Conservation (phyloP, 1,284 basidiomycete genomes). For the Papiliotrema laurentii region DNA sequence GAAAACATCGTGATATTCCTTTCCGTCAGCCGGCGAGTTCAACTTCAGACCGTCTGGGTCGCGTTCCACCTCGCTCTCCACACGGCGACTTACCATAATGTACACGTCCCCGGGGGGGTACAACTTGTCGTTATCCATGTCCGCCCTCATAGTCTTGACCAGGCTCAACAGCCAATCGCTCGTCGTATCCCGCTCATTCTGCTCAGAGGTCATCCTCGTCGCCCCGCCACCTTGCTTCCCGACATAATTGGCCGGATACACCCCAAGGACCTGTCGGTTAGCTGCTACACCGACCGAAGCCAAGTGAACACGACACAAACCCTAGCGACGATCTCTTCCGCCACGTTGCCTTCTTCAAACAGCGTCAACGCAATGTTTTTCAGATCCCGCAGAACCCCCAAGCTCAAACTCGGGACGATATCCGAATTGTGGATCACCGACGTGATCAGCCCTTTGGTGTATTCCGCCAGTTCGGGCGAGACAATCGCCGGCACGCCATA, state of each 20-base stretch:
- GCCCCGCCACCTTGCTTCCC: neutral
- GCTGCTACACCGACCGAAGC: conserved; percentile 11
- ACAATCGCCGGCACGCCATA: conserved; percentile 50
- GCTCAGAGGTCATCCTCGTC: neutral
- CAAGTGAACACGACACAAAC: conserved; percentile 18
- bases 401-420: conserved; percentile 43
- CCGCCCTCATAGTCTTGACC: conserved; percentile 49
- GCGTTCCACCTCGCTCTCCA: too few species aligned
- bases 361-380: conserved; percentile 50
- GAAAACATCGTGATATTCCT: conserved; percentile 48
- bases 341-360: conserved; percentile 47
- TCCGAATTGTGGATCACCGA: conserved; percentile 49
- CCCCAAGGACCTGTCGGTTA: conserved; percentile 23
- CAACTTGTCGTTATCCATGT: conserved; percentile 50
- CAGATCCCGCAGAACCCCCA: conserved; percentile 52
- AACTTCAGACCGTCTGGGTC: neutral
- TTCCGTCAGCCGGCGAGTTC: conserved; percentile 9
- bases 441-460: conserved; percentile 50
- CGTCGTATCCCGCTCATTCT: conserved; percentile 20
- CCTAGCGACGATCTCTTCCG: conserved; percentile 52
- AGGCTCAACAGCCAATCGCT: conserved; percentile 48
- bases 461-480: conserved; percentile 49
- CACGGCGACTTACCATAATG: conserved; percentile 39
- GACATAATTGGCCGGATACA: conserved; percentile 31
- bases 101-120: conserved; percentile 45